These are phyloP conservation scores for Nemania abortiva DNA, from an alignment of 2,329 filamentous ascomycete genomes.

Conservation along the genomic window DNA sequence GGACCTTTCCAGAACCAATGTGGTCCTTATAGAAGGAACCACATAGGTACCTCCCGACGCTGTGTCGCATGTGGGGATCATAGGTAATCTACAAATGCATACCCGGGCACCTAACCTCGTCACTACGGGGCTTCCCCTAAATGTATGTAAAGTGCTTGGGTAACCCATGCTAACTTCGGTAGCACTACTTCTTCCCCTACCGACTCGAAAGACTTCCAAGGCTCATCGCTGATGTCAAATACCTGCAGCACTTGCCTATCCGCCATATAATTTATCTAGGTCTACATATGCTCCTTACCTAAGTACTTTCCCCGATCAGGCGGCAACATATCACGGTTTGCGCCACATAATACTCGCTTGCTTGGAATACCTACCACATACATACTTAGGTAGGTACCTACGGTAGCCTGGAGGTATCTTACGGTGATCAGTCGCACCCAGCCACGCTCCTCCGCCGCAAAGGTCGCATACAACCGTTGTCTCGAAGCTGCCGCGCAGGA, in stretches of 20 bases:
- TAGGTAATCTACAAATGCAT: background rate
- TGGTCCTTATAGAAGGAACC: too few relatives aligned
- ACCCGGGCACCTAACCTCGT: background rate
- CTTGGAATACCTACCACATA: conserved; percentile 16
- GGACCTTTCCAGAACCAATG: too few relatives aligned
- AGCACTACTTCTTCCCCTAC: conserved; percentile 11
- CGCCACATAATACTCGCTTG: conserved; percentile 14
- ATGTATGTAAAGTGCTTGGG: conserved; percentile 2
- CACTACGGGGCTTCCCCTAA: background rate
- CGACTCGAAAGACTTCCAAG: conserved; percentile 22
- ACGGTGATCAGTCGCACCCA: conserved; percentile 11
- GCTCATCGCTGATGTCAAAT: conserved; percentile 23
- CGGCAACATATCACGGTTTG: conserved; percentile 9
- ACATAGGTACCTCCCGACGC: too few relatives aligned
- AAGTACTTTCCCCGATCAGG: background rate
- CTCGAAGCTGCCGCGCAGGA: conserved; percentile 21
- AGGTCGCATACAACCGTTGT: conserved; percentile 12
- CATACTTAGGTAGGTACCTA: conserved; percentile 18
- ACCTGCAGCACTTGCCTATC: conserved; percentile 1
- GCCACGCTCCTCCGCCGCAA: conserved; percentile 6
- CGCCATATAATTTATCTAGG: conserved; percentile 14
- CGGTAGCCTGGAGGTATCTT: too few relatives aligned
- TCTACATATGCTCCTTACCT: conserved; percentile 14
- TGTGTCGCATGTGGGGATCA: too few relatives aligned
- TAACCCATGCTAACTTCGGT: background rate